A percentile compares a stretch with the other conserved stretches of the same genome.
phyloP scores from a whole-genome alignment of 2,329 filamentous ascomycete genomes.

The Periglandula ipomoeae region DNA sequence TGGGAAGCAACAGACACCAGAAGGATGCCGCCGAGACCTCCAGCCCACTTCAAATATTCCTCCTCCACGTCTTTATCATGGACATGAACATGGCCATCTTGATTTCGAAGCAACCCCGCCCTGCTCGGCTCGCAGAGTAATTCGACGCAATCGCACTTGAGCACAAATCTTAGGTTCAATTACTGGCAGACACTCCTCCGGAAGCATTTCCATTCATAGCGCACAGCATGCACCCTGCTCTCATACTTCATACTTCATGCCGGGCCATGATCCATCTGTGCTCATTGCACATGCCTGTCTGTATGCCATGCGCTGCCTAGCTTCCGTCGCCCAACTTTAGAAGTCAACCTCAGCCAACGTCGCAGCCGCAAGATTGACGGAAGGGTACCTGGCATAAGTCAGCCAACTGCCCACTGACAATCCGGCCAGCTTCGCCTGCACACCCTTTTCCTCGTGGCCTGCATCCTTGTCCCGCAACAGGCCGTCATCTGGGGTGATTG shows the following conservation, averaged over 20 bases:
- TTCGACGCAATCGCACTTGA: too few relatives aligned
- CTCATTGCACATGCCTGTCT: background rate
- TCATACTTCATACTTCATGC: too few relatives aligned
- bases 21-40: background rate
- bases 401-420: conserved; percentile 1
- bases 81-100: too few relatives aligned
- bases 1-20: too few relatives aligned
- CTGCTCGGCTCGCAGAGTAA: too few relatives aligned
- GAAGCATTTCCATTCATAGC: too few relatives aligned
- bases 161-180: too few relatives aligned
- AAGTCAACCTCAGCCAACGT: background rate
- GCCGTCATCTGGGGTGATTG: background rate
- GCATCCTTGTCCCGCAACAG: background rate
- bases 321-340: background rate
- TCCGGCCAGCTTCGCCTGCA: conserved; percentile 1
- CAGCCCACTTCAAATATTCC: background rate
- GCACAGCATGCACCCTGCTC: too few relatives aligned
- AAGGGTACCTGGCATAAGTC: conserved; percentile 10
- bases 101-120: too few relatives aligned
- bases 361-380: conserved; percentile 1
- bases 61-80: too few relatives aligned
- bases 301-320: background rate
- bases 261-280: too few relatives aligned
- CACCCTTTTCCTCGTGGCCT: conserved; percentile 1
- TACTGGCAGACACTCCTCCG: too few relatives aligned